These are phyloP conservation scores for Xylaria sp. DNA, from an alignment of 2,329 filamentous ascomycete genomes.

Conservation along the genomic window DNA sequence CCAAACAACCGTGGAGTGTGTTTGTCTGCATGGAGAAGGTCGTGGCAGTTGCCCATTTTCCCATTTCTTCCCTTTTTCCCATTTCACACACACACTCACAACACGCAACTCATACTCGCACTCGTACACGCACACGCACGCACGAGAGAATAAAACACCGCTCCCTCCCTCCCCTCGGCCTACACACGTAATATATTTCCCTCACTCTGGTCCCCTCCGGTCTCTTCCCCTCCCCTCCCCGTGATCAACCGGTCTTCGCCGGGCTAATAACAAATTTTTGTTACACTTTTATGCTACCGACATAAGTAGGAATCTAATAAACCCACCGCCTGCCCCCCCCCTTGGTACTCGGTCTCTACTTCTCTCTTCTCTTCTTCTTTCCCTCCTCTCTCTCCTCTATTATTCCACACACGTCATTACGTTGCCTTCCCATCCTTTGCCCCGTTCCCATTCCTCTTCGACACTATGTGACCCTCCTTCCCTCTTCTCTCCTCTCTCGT, in stretches of 20 bases:
- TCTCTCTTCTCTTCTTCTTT: conserved; percentile 28
- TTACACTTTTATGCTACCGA: conserved; percentile 23
- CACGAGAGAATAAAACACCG: conserved; percentile 4
- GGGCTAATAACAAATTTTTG: conserved; percentile 24
- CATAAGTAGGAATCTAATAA: conserved; percentile 29
- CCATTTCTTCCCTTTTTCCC: conserved; percentile 8
- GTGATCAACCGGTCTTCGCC: conserved; percentile 23
- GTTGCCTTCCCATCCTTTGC: no score
- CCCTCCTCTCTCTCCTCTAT: conserved; percentile 11
- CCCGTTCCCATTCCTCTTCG: no score
- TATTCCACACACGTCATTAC: no score
- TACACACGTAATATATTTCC: conserved; percentile 7
- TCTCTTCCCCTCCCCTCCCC: conserved; percentile 19
- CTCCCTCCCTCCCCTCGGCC: conserved; percentile 1
- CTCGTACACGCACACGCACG: not conserved
- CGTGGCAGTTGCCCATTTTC: conserved; percentile 23
- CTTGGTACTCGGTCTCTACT: conserved; percentile 17
- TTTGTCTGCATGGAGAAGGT: conserved; percentile 16
- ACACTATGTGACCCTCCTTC: conserved; percentile 11
- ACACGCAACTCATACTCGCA: not conserved
- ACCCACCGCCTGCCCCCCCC: conserved; percentile 29
- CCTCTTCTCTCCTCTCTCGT: conserved; percentile 20
- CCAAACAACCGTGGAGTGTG: conserved; percentile 8
- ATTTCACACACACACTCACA: no score
- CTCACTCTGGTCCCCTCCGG: conserved; percentile 6